Conservation (phyloP, 1,284 basidiomycete genomes). For the Tilletiaria anomala region DNA sequence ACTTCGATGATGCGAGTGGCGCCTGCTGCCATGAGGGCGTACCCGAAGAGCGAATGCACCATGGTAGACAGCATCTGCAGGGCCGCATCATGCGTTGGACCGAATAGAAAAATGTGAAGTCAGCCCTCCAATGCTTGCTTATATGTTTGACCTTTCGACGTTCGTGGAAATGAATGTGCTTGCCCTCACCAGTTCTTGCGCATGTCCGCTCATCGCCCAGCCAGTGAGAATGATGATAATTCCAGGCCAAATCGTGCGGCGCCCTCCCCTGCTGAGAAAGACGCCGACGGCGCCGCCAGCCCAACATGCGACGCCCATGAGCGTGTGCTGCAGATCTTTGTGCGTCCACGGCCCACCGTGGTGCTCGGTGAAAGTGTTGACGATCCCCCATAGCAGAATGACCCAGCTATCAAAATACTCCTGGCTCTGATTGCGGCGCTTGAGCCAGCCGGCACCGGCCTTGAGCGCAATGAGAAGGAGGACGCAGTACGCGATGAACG, state of each 20-base stretch:
- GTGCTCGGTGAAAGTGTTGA: slow-evolving; percentile 81
- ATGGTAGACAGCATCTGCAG: slow-evolving; percentile 38
- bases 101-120: background rate
- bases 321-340: slow-evolving; percentile 90
- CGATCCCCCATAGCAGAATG: slow-evolving; percentile 64
- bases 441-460: slow-evolving; percentile 59
- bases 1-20: slow-evolving; percentile 69
- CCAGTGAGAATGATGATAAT: slow-evolving; percentile 58
- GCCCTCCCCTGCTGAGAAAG: slow-evolving; percentile 66
- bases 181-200: slow-evolving; percentile 66
- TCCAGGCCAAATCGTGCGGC: slow-evolving; percentile 67
- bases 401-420: slow-evolving; percentile 85
- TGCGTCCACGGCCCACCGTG: slow-evolving; percentile 46
- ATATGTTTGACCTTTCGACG: no score
- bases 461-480: slow-evolving; percentile 71
- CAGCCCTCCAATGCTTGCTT: no score
- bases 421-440: slow-evolving; percentile 47
- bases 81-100: background rate
- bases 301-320: slow-evolving; percentile 53
- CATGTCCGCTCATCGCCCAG: slow-evolving; percentile 86
- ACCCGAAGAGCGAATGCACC: slow-evolving; percentile 72
- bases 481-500: slow-evolving; percentile 60
- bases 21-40: slow-evolving; percentile 73
- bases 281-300: slow-evolving; percentile 76
- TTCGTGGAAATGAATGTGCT: no score